Conservation (phyloP, 192 early-diverging fungal species). For the Coemansia brasiliensis region DNA sequence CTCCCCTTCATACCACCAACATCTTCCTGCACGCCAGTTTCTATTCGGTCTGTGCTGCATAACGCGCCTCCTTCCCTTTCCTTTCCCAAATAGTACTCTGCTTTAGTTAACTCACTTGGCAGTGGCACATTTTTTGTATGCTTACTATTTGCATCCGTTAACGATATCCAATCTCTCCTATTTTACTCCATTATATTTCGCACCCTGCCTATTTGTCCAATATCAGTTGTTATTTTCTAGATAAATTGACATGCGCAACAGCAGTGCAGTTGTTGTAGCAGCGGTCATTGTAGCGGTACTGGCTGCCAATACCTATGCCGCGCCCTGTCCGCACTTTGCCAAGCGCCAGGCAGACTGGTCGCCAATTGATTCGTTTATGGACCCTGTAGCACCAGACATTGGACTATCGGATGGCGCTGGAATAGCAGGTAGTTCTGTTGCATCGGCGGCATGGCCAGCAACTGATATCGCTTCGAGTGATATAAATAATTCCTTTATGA, state of each 20-base stretch:
- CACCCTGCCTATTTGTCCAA: background rate
- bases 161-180: constrained; percentile 4
- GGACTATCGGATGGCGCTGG: background rate
- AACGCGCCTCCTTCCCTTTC: background rate
- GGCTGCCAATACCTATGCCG: constrained; percentile 7
- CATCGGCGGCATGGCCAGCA: too few species aligned
- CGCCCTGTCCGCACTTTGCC: constrained; percentile 12
- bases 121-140: background rate
- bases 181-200: background rate
- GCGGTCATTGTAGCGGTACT: constrained; percentile 5
- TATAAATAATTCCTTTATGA: too few species aligned
- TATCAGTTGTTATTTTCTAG: too few species aligned
- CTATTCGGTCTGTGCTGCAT: background rate
- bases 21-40: background rate
- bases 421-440: background rate
- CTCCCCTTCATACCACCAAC: too few species aligned
- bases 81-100: background rate
- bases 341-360: constrained; percentile 19
- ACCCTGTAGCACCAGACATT: background rate
- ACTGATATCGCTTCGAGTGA: too few species aligned
- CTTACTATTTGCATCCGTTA: background rate
- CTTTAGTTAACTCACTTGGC: background rate
- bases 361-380: background rate
- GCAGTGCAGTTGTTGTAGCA: constrained; percentile 2
- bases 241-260: constrained; percentile 14